These are phyloP conservation scores for Chlamydomonas reinhardtii DNA, from an alignment of 163 green algal species.

Conservation along the genomic window DNA sequence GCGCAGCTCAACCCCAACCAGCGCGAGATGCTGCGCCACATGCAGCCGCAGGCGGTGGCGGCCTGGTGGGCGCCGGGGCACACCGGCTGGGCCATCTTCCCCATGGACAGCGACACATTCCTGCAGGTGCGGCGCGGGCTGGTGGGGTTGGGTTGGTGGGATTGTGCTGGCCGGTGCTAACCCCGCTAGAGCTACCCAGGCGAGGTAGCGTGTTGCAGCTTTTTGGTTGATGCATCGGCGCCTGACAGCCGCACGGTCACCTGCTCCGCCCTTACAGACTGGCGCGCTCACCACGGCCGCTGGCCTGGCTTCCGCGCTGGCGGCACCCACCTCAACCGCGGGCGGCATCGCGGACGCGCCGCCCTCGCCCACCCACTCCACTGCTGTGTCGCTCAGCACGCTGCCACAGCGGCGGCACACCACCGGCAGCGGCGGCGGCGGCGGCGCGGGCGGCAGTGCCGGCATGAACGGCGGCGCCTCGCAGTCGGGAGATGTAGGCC, in stretches of 20 bases:
- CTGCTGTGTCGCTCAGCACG: constrained; percentile 18
- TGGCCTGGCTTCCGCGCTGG: background rate
- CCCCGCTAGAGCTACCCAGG: too few relatives aligned
- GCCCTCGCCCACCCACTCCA: constrained; percentile 27
- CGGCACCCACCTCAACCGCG: background rate
- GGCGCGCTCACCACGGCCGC: constrained; percentile 3
- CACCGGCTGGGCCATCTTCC: constrained; percentile 89
- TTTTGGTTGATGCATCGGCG: too few relatives aligned
- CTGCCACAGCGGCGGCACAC: constrained; percentile 24
- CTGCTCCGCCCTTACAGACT: too few relatives aligned
- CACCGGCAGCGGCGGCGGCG: constrained; percentile 19
- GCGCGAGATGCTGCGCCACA: constrained; percentile 80
- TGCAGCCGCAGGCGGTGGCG: constrained; percentile 80
- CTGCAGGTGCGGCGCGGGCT: constrained; percentile 63
- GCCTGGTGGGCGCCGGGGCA: constrained; percentile 87
- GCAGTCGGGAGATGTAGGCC: background rate
- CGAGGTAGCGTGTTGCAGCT: too few relatives aligned
- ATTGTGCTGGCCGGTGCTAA: too few relatives aligned
- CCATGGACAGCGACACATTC: constrained; percentile 83
- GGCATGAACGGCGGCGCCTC: background rate
- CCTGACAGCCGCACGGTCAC: too few relatives aligned
- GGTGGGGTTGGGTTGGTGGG: background rate
- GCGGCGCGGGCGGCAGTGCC: background rate
- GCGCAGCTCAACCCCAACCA: constrained; percentile 81
- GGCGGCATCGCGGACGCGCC: constrained; percentile 5